These are phyloP conservation scores for Vickermania ingenoplastis DNA, from an alignment of 208 protist genomes.

Conservation along the genomic window DNA sequence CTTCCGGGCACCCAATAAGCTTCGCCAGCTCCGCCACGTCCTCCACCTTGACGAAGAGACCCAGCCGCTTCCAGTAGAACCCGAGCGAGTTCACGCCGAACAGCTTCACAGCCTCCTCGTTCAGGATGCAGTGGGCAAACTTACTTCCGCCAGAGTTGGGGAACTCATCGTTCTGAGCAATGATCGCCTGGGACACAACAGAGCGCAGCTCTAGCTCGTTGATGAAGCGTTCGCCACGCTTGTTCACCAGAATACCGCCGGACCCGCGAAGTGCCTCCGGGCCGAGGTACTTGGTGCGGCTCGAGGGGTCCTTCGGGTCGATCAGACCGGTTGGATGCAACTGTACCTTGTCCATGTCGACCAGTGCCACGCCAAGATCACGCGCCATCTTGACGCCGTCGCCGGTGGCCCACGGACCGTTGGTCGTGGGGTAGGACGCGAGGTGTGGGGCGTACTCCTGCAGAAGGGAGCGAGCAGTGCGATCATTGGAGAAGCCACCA, in stretches of 20 bases:
- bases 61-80: slow-evolving; percentile 79
- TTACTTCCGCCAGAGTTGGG: slow-evolving; percentile 40
- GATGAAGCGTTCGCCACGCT: no score
- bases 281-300: slow-evolving; percentile 88
- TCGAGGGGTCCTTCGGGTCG: slow-evolving; percentile 82
- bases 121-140: slow-evolving; percentile 82
- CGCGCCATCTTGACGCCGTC: slow-evolving; percentile 83
- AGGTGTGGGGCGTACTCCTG: slow-evolving; percentile 68
- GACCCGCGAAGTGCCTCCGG: no score
- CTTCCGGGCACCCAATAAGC: slow-evolving; percentile 53
- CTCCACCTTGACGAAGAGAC: slow-evolving; percentile 54
- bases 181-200: slow-evolving; percentile 89
- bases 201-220: slow-evolving; percentile 91
- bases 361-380: slow-evolving; percentile 58
- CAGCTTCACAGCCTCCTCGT: slow-evolving; percentile 47
- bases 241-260: no score
- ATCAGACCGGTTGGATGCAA: slow-evolving; percentile 96
- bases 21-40: slow-evolving; percentile 45
- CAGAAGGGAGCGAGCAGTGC: slow-evolving; percentile 50
- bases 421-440: slow-evolving; percentile 77
- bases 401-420: slow-evolving; percentile 80
- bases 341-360: slow-evolving; percentile 92
- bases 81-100: slow-evolving; percentile 68
- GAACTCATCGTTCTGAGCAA: slow-evolving; percentile 53
- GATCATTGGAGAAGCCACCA: slow-evolving; percentile 82